A percentile compares a stretch with the other conserved stretches of the same genome.
Conservation (phyloP, 805 yeast genomes). For the Sugiyamaella valdiviana region DNA sequence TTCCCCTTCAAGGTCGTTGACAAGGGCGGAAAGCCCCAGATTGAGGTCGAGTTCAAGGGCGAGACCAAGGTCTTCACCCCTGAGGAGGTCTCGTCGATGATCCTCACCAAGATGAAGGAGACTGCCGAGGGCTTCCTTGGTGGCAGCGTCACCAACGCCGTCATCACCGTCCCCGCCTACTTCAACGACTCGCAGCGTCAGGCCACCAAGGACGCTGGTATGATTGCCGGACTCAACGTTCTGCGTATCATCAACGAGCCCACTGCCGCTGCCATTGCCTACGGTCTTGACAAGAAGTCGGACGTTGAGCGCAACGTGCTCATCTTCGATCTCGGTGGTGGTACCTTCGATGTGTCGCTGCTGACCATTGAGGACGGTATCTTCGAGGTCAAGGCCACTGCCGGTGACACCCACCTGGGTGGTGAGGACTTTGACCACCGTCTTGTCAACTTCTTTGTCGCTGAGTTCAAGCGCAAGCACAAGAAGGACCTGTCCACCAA, state of each 20-base stretch:
- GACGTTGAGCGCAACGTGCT: constrained; percentile 81
- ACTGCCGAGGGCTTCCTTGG: constrained; percentile 91
- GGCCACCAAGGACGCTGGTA: constrained; percentile 97
- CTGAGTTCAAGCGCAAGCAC: constrained; percentile 96
- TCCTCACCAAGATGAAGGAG: constrained; percentile 86
- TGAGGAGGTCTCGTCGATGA: constrained; percentile 92
- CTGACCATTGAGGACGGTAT: constrained; percentile 93
- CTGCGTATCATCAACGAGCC: constrained; percentile 95
- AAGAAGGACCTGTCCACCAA: constrained; percentile 87
- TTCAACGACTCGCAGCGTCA: constrained; percentile 98
- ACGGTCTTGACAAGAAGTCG: constrained; percentile 70
- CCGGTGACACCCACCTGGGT: constrained; percentile 89
- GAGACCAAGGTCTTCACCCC: constrained; percentile 84
- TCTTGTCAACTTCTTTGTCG: constrained; percentile 86
- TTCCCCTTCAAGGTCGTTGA: constrained; percentile 80
- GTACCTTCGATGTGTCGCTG: constrained; percentile 95
- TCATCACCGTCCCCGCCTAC: constrained; percentile 94
- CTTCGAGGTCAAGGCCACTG: constrained; percentile 94
- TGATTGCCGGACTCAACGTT: constrained; percentile 92
- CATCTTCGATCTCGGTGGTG: constrained; percentile 97
- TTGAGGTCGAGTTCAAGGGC: constrained; percentile 83
- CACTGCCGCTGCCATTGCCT: constrained; percentile 98
- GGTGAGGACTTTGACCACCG: constrained; percentile 99
- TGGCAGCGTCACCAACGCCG: constrained; percentile 79
- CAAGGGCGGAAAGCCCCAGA: constrained; percentile 78